A percentile compares a stretch with the other conserved stretches of the same genome.
These are phyloP conservation scores for Nakazawaea laoshanensis DNA, from an alignment of 805 yeast genomes.

Conservation along the genomic window DNA sequence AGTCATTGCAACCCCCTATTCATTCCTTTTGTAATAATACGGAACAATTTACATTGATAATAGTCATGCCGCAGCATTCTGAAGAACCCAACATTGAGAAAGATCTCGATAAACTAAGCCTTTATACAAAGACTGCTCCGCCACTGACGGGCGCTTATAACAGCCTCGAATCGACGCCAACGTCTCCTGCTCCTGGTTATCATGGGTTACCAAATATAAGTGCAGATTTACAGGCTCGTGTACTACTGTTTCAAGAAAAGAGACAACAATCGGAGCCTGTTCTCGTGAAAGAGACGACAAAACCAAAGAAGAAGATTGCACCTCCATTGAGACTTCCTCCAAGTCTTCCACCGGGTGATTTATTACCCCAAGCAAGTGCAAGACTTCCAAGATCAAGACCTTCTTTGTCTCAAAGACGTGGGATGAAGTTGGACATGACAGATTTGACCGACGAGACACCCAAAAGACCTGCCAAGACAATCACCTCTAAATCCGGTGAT, in stretches of 20 bases:
- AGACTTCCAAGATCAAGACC: slow-evolving; percentile 25
- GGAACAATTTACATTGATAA: no score
- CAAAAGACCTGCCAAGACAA: slow-evolving; percentile 11
- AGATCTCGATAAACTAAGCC: slow-evolving; percentile 2
- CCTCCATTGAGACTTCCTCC: slow-evolving; percentile 11
- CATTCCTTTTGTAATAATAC: no score
- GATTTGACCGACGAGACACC: slow-evolving; percentile 7
- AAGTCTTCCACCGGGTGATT: slow-evolving; percentile 4
- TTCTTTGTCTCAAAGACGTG: slow-evolving; percentile 45
- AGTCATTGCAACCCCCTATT: no score
- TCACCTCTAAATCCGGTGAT: slow-evolving; percentile 13
- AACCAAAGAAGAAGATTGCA: slow-evolving; percentile 6
- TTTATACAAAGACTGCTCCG: slow-evolving; percentile 7
- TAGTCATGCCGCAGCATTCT: no score
- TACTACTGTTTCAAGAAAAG: slow-evolving; percentile 80
- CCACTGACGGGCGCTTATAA: background rate
- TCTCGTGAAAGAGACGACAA: no score
- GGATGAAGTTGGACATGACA: slow-evolving; percentile 38
- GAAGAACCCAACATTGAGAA: no score
- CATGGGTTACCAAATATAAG: slow-evolving; percentile 33
- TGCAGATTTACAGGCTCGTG: slow-evolving; percentile 79
- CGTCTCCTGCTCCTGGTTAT: slow-evolving; percentile 14
- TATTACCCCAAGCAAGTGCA: slow-evolving; percentile 5
- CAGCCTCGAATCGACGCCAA: background rate
- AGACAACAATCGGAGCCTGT: slow-evolving; percentile 37